Percentiles rank a stretch among this genome's conserved stretches.
phyloP scores from a whole-genome alignment of 306 rosid species.

The Cucurbita pepo region DNA sequence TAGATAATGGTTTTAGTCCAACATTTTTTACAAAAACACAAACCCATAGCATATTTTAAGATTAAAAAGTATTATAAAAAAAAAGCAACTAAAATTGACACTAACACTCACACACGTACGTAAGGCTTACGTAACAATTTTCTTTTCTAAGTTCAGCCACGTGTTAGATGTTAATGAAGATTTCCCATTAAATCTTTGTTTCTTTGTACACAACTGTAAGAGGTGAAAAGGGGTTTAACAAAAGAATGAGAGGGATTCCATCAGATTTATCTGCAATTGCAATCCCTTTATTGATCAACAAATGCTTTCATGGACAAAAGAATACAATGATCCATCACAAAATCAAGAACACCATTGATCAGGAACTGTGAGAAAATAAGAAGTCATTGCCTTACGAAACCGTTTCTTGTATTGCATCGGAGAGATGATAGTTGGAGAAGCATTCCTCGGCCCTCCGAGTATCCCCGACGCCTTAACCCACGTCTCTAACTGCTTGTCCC shows the following conservation, averaged over 20 bases:
- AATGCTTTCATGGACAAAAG: conserved; percentile 20
- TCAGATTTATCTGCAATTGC: conserved; percentile 12
- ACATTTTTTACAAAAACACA: background rate
- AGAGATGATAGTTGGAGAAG: conserved; percentile 82
- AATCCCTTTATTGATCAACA: conserved; percentile 23
- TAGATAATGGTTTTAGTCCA: background rate
- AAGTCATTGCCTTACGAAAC: conserved; percentile 91
- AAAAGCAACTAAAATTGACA: no score
- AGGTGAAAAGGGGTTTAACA: background rate
- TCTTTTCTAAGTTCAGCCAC: no score
- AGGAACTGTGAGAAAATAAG: conserved; percentile 86
- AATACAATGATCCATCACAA: conserved; percentile 4
- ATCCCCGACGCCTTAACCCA: conserved; percentile 95
- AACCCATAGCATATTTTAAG: background rate
- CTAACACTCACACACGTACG: no score
- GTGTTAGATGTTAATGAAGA: no score
- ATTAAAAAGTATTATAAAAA: background rate
- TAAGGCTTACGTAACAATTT: no score
- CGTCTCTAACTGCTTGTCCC: conserved; percentile 99
- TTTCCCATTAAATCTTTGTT: background rate
- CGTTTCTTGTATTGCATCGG: conserved; percentile 92
- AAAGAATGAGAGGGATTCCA: conserved; percentile 14
- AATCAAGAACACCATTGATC: conserved; percentile 61
- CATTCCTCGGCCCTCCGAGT: conserved; percentile 79
- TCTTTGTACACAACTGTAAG: background rate